phyloP scores from a whole-genome alignment of 352 stramenopile genomes.

The Phytophthora rubi region DNA sequence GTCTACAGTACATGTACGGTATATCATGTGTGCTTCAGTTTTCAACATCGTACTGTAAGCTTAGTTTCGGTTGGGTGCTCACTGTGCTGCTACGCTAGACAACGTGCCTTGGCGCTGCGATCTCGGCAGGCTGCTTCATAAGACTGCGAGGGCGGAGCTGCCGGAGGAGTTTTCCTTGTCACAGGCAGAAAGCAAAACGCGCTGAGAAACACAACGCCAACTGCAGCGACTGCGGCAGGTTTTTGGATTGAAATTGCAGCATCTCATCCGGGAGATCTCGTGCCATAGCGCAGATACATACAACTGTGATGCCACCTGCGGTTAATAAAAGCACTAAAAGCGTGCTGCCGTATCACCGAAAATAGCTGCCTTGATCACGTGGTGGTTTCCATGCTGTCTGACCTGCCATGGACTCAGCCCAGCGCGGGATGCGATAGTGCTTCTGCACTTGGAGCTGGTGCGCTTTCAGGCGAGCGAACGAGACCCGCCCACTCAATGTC shows the following conservation, averaged over 20 bases:
- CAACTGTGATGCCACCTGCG: neutral
- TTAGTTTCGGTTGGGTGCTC: too few relatives aligned
- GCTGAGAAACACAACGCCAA: conserved; percentile 1
- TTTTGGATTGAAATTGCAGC: neutral
- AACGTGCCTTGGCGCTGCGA: too few relatives aligned
- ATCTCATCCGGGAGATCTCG: neutral
- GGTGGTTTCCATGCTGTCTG: neutral
- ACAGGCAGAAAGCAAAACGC: conserved; percentile 1
- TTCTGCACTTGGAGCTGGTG: neutral
- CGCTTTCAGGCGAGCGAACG: neutral
- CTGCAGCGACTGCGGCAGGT: neutral
- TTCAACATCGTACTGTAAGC: too few relatives aligned
- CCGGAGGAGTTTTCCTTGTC: neutral
- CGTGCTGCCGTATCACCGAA: neutral
- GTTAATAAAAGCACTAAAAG: neutral
- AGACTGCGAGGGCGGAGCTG: neutral
- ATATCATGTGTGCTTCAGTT: too few relatives aligned
- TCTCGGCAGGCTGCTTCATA: neutral
- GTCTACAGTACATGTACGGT: too few relatives aligned
- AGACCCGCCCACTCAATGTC: neutral
- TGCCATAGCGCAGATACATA: neutral
- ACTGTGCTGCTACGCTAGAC: too few relatives aligned
- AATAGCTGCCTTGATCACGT: neutral
- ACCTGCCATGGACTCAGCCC: neutral
- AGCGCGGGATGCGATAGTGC: too few relatives aligned